These are phyloP conservation scores for Sphagnum contortum DNA, from an alignment of 225 moss, liverwort and hornwort genomes.

Conservation along the genomic window DNA sequence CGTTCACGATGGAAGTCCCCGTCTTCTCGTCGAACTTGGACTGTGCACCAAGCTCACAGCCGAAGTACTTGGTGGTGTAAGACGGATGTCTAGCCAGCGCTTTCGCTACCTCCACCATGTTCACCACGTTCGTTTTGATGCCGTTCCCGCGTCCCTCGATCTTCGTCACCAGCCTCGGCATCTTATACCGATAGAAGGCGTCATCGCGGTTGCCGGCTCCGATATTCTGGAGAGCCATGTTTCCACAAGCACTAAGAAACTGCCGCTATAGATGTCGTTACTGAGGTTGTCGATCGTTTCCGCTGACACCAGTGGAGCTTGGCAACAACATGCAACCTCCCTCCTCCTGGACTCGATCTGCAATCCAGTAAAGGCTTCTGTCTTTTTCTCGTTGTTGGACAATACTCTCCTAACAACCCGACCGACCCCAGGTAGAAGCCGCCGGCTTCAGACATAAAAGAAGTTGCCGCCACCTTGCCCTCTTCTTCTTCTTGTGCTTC, in stretches of 20 bases:
- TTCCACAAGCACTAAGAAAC: not conserved
- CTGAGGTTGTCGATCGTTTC: too few relatives aligned
- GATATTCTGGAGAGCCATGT: constrained; percentile 11
- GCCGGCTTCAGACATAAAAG: constrained; percentile 61
- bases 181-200: constrained; percentile 12
- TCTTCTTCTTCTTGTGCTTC: constrained; percentile 12
- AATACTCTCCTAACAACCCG: constrained; percentile 14
- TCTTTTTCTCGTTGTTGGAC: constrained; percentile 11
- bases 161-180: constrained; percentile 12
- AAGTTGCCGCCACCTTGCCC: constrained; percentile 57
- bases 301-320: too few relatives aligned
- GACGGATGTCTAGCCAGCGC: constrained; percentile 7
- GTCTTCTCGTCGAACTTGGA: constrained; percentile 15
- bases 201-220: constrained; percentile 12
- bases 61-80: constrained; percentile 13
- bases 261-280: too few relatives aligned
- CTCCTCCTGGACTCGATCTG: not conserved
- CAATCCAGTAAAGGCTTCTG: not conserved
- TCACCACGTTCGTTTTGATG: constrained; percentile 14
- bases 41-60: constrained; percentile 12
- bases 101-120: constrained; percentile 15
- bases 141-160: constrained; percentile 13
- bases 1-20: constrained; percentile 9
- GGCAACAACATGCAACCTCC: constrained; percentile 6
- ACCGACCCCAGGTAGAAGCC: constrained; percentile 15